Percentiles rank a stretch among this genome's conserved stretches.
phyloP scores from a whole-genome alignment of 106 monocot species.

The Acorus calamus region DNA sequence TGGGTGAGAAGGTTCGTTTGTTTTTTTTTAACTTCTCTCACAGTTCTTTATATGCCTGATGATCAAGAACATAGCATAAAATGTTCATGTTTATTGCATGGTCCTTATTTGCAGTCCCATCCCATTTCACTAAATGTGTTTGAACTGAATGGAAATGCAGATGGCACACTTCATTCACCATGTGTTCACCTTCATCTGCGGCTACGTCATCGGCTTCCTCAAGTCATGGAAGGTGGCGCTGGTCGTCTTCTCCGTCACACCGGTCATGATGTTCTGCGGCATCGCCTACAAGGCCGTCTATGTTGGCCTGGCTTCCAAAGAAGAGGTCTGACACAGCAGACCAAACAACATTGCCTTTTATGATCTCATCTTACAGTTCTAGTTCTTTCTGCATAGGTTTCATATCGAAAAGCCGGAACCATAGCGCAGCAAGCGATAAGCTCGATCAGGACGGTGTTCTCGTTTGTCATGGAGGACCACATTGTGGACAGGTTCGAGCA shows the following conservation, averaged over 20 bases:
- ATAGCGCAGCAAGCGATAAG: constrained; percentile 42
- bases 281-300: constrained; percentile 40
- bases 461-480: constrained; percentile 38
- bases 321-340: constrained; percentile 14
- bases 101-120: too few relatives aligned
- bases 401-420: constrained; percentile 23
- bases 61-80: too few relatives aligned
- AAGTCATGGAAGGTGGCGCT: constrained; percentile 36
- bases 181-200: constrained; percentile 36
- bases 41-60: too few relatives aligned
- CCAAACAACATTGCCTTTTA: too few relatives aligned
- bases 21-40: not conserved
- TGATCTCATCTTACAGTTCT: not conserved
- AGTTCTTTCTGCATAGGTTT: constrained; percentile 4
- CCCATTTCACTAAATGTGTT: not conserved
- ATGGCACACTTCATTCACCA: constrained; percentile 39
- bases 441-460: constrained; percentile 34
- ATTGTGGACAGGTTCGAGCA: constrained; percentile 20
- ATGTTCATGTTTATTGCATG: too few relatives aligned
- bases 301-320: constrained; percentile 30
- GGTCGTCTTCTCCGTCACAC: constrained; percentile 31
- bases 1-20: constrained; percentile 39
- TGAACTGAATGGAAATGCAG: constrained; percentile 10
- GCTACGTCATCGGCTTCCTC: constrained; percentile 30
- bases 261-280: constrained; percentile 30